Evolutionary conservation across 345 rosid species (phyloP), one percentile per base, ranked within the genome.

Genomic region (Lumnitzera littorea): DNA sequence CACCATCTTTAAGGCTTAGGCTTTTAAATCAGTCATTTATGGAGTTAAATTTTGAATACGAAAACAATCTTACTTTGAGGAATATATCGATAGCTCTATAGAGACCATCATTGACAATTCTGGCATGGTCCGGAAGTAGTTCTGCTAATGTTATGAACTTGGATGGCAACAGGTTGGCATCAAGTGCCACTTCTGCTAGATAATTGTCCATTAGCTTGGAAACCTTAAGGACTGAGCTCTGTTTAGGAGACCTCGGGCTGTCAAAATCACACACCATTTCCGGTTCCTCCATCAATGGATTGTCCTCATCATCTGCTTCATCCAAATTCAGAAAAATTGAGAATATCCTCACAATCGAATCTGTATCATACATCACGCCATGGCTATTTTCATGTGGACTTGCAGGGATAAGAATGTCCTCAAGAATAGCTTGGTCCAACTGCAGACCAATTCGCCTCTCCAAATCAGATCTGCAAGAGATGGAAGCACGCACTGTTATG

Each of bases 381-480:
- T 81, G 86, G 69, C 63, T 79, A 64, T 70, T 76, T 61, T 85
- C 91, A 4, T 70, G 77, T 25, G 84, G 70, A 66, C 72, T 84
- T 56, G 80, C 76, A 2, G 95, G 95, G 29, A 90, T 80, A 57
- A 90, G 82, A 63, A 90, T 70, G 65, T 94, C 97, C 72, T 90
- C 99, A 5, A 88, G 96, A 61, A 90, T 94, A 10, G 97, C 97
- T 65, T 88, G 95, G 67, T 94, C 97, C 48, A 94, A 75, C 46
- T 94, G 99, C 51, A 90, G 84, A 60, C 97, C 96, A 0, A 94
- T 90, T 55, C 99, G 77, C 65, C 95, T 73, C 75, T 94, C 99
- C 61, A 94, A 71, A 70, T 94, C 96, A 0, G 91, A 80, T 66
- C 86, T 81, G 65, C 96, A 88, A 11, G 95, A 81, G 15, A 77